Evolutionary conservation across 805 yeast species (phyloP).

Genomic region (Kodamaea hsintzibuensis): DNA sequence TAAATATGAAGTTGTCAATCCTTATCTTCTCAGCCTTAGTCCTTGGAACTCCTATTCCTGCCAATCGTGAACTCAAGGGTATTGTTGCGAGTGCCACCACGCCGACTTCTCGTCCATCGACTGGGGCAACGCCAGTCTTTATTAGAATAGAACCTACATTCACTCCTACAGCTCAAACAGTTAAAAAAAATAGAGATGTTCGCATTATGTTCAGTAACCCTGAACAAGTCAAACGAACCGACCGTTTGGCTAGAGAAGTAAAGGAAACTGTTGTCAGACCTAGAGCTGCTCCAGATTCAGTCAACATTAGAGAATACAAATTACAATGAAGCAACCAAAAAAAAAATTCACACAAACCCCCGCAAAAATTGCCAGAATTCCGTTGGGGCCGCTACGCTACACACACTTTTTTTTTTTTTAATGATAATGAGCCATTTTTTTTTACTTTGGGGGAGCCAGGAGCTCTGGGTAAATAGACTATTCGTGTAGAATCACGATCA

Average conservation of each 20-base stretch:
- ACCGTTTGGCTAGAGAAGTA: neutral
- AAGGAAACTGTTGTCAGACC: neutral
- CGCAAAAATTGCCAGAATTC: neutral
- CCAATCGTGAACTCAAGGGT: conserved; percentile 26
- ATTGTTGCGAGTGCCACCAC: conserved; percentile 1
- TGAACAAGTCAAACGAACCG: conserved; percentile 12
- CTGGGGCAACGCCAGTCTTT: conserved; percentile 11
- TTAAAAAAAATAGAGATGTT: conserved; percentile 13
- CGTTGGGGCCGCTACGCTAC: neutral
- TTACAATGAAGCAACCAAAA: neutral
- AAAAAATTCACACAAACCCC: neutral
- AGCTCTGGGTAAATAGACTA: no score
- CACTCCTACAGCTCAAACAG: conserved; percentile 16
- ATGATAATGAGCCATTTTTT: neutral
- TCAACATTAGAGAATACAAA: conserved; percentile 2
- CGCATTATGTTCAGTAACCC: conserved; percentile 18
- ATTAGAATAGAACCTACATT: conserved; percentile 21
- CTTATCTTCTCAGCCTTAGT: conserved; percentile 8
- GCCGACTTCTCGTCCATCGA: conserved; percentile 5
- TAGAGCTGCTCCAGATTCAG: neutral
- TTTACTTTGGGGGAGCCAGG: neutral
- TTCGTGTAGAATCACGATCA: no score
- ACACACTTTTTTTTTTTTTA: neutral
- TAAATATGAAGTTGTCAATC: conserved; percentile 7
- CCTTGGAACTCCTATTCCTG: conserved; percentile 31